These are phyloP conservation scores for Pseudocercospora musae DNA, from an alignment of 2,329 filamentous ascomycete genomes.

Conservation along the genomic window DNA sequence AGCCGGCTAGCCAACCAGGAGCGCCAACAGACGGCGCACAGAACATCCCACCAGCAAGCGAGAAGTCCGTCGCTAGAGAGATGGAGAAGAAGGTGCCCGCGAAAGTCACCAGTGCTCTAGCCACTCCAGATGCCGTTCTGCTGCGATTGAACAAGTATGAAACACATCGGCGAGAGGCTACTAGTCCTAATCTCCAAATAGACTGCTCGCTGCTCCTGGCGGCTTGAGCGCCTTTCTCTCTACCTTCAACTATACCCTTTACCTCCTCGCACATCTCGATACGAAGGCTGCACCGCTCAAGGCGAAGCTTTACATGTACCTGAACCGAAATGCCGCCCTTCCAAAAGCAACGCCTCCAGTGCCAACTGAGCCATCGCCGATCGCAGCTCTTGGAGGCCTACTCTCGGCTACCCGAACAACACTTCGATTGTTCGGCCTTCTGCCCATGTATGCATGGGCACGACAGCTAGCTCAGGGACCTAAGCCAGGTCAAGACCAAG, in stretches of 20 bases:
- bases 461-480: slow-evolving; percentile 41
- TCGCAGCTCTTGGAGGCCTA: slow-evolving; percentile 38
- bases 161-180: not conserved
- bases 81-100: slow-evolving; percentile 28
- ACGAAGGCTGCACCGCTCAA: slow-evolving; percentile 38
- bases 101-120: slow-evolving; percentile 29
- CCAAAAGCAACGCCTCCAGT: slow-evolving; percentile 20
- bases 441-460: slow-evolving; percentile 46
- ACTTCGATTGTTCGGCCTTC: slow-evolving; percentile 43
- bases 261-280: slow-evolving; percentile 44
- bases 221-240: slow-evolving; percentile 46
- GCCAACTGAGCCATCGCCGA: slow-evolving; percentile 25
- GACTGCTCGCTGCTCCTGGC: slow-evolving; percentile 44
- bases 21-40: slow-evolving; percentile 35
- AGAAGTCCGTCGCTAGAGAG: slow-evolving; percentile 33
- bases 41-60: slow-evolving; percentile 31
- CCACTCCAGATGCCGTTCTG: slow-evolving; percentile 39
- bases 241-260: slow-evolving; percentile 47
- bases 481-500: slow-evolving; percentile 41
- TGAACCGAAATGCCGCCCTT: slow-evolving; percentile 26
- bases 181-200: slow-evolving; percentile 20
- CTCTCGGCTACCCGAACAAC: slow-evolving; percentile 44
- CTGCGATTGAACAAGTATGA: slow-evolving; percentile 46
- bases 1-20: slow-evolving; percentile 36
- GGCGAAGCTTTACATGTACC: slow-evolving; percentile 35